Evolutionary conservation across 768 basidiomycete species (phyloP), one percentile per base, ranked within the genome.

Genomic region (Xerocomellus amylosporus): DNA sequence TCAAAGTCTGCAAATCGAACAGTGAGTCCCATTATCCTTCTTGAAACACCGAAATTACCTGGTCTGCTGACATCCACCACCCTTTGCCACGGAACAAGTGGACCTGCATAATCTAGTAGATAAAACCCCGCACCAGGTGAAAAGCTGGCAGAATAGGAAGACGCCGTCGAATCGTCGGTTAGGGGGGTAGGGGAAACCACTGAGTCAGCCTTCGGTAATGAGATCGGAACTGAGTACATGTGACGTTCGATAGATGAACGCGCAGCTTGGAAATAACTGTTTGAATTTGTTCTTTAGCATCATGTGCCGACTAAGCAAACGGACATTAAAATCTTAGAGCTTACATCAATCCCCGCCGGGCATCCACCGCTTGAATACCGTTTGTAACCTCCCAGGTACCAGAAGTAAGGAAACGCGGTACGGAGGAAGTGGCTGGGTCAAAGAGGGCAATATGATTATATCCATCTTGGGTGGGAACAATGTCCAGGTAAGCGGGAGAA

Each of bases 381-480:
- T 78, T 80, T 3, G 85, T 85, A 6, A 98, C 92, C 71, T 99
- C 96, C 94, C 94, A 97, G 17, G 83, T 67, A 1, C 96, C 96
- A 2, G 78, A 77, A 2, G 96, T 98, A 37, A 99, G 75, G 76
- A 92, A 99, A 33, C 73, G 79, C 3, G 95, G 93, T 1, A 77
- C 81, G 28, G 76, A 71, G 17, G 87, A 78, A 55, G 79, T 80
- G 4, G 88, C 83, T 7, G 93, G 87, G 59, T 81, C 86, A 76
- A 95, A 99, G 31, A 94, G 79, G 0, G 96, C 97, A 63, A 99
- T 85, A 66, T 98, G 96, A 61, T 91, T 87, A 75, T 79, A 98
- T 0, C 97, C 97, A 5, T 89, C 84, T 24, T 74, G 63, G 30
- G 80, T 84, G 9, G 96, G 93, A 5, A 95, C 82, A 56, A 99